Base-by-base conservation (phyloP, 192 early-diverging fungal genomes). In the Backusella sp. region DNA sequence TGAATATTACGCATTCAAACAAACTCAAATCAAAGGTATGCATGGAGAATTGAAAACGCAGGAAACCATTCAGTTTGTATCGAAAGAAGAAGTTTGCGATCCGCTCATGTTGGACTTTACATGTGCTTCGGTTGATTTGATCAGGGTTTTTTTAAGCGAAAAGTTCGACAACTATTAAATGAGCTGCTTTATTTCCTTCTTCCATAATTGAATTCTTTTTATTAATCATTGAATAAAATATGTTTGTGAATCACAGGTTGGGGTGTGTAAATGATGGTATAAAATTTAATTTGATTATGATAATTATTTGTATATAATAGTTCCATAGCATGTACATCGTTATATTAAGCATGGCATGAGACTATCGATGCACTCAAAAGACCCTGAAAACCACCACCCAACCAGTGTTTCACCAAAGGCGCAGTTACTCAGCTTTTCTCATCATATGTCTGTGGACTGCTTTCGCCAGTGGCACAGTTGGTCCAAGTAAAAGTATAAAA, bases 401-500 rank as follows among this genome's bases (percentile, higher is more conserved):
- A 7, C 5, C 46, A 49, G 7, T 7, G 17, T 49, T 49, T 21
- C 46, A n/a, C 19, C 5, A 49, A n/a, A 49, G 15, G 9, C 23
- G 21, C 30, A 49, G 39, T 49, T 37, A 19, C 14, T 36, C 19
- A 35, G 6, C 66, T n/a, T 11, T 21, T 12, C 17, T 35, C 2
- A n/a, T 11, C 28, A 68, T n/a, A 62, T 23, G 11, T 14, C 11
- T 11, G 17, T 62, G 56, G 56, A 62, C 56, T 62, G 56, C 56
- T 23, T 62, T 62, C 9, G 15, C 6, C 8, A 28, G 12, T 62
- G 56, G 56, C 56, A 62, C 56, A 35, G 30, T 53, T 68, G 15
- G 66, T 41, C 6, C 1, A 17, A 19, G 7, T 9, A 26, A 67
- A 80, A 68, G 70, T 80, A 80, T 80, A 80, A 76, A 80, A 79